Conservation (phyloP, 2,329 filamentous ascomycete species). For the Trichophyton equinum region DNA sequence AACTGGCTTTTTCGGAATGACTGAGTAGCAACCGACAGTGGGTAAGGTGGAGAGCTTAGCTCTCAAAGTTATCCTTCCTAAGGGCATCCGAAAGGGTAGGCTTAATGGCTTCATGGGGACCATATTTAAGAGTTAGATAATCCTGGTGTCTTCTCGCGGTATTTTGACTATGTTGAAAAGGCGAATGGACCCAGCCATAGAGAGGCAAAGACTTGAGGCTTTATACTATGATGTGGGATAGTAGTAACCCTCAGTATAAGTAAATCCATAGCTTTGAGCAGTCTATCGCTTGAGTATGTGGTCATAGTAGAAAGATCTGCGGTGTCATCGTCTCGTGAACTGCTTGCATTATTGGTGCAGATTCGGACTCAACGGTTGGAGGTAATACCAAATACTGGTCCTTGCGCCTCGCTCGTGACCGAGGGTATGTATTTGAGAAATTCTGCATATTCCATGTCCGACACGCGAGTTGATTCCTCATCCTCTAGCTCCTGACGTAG, state of each 20-base stretch:
- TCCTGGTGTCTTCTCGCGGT: no score
- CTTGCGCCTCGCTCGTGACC: neutral
- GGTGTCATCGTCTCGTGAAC: no score
- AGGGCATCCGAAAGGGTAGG: neutral
- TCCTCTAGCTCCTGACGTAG: neutral
- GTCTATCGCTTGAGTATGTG: no score
- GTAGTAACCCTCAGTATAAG: no score
- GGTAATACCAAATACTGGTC: neutral
- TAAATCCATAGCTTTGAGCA: no score
- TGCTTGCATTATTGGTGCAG: neutral
- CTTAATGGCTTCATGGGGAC: neutral
- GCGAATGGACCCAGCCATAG: neutral
- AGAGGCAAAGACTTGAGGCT: neutral
- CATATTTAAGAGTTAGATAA: no score
- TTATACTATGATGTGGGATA: no score
- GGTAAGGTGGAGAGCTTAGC: neutral
- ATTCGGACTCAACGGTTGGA: neutral
- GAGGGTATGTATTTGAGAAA: neutral
- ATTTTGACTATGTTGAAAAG: neutral
- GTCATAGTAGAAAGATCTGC: no score
- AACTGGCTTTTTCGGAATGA: no score
- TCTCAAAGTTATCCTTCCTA: neutral
- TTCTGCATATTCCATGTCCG: neutral
- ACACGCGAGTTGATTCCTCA: slow-evolving; percentile 1
- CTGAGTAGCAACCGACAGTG: neutral